These are phyloP conservation scores for Testicularia cyperi DNA, from an alignment of 1,284 basidiomycete species.

Conservation along the genomic window DNA sequence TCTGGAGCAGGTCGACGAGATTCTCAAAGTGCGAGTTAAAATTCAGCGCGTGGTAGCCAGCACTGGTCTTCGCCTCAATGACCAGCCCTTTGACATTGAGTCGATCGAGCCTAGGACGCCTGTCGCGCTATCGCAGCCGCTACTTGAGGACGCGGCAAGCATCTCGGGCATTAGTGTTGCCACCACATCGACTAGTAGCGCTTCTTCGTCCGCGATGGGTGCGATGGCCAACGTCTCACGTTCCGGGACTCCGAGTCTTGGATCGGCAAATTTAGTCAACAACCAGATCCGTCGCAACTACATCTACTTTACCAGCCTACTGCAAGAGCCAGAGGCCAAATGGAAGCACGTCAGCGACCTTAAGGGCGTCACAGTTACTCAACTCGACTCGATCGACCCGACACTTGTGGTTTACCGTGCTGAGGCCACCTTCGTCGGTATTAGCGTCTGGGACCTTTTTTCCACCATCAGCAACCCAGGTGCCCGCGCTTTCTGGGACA, in stretches of 20 bases:
- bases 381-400: constrained; percentile 95
- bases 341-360: constrained; percentile 84
- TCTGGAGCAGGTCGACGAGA: constrained; percentile 28
- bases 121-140: constrained; percentile 9
- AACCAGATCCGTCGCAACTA: constrained; percentile 88
- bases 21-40: constrained; percentile 30
- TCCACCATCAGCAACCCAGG: constrained; percentile 81
- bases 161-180: constrained; percentile 42
- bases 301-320: constrained; percentile 90
- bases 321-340: constrained; percentile 97
- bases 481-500: constrained; percentile 83
- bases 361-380: constrained; percentile 75
- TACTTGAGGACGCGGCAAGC: constrained; percentile 42
- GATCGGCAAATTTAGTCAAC: constrained; percentile 64
- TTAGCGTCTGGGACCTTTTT: constrained; percentile 95
- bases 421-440: constrained; percentile 94
- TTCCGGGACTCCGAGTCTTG: constrained; percentile 61
- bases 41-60: constrained; percentile 47
- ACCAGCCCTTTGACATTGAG: constrained; percentile 17
- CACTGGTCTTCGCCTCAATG: constrained; percentile 42
- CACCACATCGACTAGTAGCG: constrained; percentile 31
- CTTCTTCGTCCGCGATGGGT: constrained; percentile 11
- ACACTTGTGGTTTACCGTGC: constrained; percentile 94
- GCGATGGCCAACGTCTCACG: constrained; percentile 64
- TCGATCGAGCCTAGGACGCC: constrained; percentile 20